These are phyloP conservation scores for Leishmania turanica DNA, from an alignment of 208 protist species.

Conservation along the genomic window DNA sequence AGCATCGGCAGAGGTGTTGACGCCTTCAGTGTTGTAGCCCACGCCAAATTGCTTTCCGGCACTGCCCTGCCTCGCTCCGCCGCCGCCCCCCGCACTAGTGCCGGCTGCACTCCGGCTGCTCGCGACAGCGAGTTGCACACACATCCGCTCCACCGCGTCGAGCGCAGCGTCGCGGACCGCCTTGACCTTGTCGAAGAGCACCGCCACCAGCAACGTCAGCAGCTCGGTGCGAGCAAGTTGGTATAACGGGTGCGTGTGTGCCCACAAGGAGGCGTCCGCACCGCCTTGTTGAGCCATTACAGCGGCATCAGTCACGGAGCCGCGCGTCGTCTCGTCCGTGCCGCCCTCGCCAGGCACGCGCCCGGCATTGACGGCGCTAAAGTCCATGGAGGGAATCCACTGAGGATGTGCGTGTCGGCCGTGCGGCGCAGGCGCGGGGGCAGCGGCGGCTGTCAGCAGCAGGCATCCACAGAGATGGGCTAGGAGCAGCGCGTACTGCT, in stretches of 20 bases:
- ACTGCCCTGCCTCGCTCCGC: neutral
- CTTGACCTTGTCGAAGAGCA: slow-evolving; percentile 84
- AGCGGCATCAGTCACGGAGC: neutral
- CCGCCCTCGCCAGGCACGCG: neutral
- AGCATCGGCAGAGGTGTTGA: neutral
- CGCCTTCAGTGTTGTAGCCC: neutral
- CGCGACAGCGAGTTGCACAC: slow-evolving; percentile 22
- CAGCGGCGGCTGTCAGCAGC: slow-evolving; percentile 32
- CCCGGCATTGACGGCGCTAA: neutral
- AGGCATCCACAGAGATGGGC: slow-evolving; percentile 63
- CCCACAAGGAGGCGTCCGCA: slow-evolving; percentile 8
- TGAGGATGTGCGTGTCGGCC: neutral
- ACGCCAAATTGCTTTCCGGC: neutral
- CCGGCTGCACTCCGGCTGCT: slow-evolving; percentile 2
- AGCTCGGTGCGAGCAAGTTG: slow-evolving; percentile 67
- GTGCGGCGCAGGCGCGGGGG: neutral
- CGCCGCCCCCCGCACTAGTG: neutral
- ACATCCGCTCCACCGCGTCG: slow-evolving; percentile 52
- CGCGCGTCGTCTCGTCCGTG: neutral
- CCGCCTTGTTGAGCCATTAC: neutral
- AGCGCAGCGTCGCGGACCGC: slow-evolving; percentile 74
- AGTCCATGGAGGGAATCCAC: neutral
- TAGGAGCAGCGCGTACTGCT: slow-evolving; percentile 63
- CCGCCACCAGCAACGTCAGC: slow-evolving; percentile 64
- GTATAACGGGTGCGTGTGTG: slow-evolving; percentile 48